phyloP scores from a whole-genome alignment of 345 rosid species.

The Sisymbrium altissimum region DNA sequence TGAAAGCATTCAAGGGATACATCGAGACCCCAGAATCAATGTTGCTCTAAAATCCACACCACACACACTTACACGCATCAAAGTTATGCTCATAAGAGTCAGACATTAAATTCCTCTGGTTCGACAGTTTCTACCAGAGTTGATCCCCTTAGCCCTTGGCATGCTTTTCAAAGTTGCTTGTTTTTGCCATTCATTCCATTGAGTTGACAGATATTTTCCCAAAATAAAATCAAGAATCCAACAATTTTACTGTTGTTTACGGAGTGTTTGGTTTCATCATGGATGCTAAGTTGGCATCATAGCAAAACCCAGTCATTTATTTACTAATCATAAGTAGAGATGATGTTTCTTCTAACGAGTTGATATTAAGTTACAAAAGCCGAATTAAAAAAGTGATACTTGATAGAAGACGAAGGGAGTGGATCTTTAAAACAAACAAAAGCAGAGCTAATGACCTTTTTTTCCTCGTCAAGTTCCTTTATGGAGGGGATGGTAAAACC shows the following conservation, averaged over 20 bases:
- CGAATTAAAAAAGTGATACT: neutral
- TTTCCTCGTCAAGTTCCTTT: neutral
- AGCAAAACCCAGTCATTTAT: neutral
- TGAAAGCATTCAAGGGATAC: conserved; percentile 91
- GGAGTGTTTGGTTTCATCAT: neutral
- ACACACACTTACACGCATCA: conserved; percentile 18
- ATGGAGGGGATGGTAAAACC: neutral
- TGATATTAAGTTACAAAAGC: neutral
- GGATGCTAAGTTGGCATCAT: neutral
- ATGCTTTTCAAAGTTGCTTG: conserved; percentile 2
- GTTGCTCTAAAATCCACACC: conserved; percentile 55
- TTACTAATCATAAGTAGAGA: neutral
- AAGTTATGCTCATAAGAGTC: conserved; percentile 6
- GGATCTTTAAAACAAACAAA: neutral
- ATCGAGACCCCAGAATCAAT: conserved; percentile 90
- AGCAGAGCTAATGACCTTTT: neutral
- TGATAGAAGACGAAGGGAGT: neutral
- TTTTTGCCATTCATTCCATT: conserved; percentile 7
- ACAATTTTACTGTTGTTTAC: neutral
- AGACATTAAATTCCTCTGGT: conserved; percentile 6
- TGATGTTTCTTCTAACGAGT: neutral
- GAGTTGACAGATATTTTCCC: conserved; percentile 10
- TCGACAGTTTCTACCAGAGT: conserved; percentile 8
- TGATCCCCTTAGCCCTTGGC: neutral
- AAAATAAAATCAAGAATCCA: conserved; percentile 18